Conservation (phyloP, 176 grass and related monocot genomes). For the Zea mays region DNA sequence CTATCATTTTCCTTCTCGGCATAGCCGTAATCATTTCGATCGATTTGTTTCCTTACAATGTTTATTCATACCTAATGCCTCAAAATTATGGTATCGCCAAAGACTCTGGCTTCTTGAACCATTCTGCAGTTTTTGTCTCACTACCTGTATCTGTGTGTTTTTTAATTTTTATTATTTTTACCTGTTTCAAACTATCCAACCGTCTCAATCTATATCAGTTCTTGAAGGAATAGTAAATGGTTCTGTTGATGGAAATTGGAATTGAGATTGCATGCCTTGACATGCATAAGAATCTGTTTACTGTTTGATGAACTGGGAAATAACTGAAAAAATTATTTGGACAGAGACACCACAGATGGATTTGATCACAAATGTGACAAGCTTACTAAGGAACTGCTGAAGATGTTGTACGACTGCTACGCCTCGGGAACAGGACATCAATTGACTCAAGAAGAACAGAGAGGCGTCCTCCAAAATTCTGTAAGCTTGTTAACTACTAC, state of each 20-base stretch:
- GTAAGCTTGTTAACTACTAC: not conserved
- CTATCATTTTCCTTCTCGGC: not conserved
- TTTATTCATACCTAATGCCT: not conserved
- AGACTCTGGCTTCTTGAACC: not conserved
- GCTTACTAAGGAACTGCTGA: not conserved
- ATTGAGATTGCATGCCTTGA: not conserved
- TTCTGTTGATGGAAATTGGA: not conserved
- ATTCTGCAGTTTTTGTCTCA: too few species aligned
- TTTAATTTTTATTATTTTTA: too few species aligned
- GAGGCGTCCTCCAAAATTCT: not conserved
- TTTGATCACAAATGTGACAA: not conserved
- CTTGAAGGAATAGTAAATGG: not conserved
- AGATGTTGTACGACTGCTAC: not conserved
- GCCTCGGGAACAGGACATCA: not conserved
- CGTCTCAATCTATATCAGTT: too few species aligned
- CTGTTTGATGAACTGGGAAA: not conserved
- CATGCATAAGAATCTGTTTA: not conserved
- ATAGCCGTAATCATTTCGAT: not conserved
- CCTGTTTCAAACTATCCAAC: too few species aligned
- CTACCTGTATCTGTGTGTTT: too few species aligned
- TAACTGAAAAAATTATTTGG: slow-evolving; percentile 1
- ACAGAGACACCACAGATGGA: not conserved
- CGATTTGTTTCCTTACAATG: not conserved
- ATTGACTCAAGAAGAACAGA: not conserved
- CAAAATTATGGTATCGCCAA: not conserved